Conservation (phyloP, 1,284 basidiomycete species). For the Veloboletus limbatus region DNA sequence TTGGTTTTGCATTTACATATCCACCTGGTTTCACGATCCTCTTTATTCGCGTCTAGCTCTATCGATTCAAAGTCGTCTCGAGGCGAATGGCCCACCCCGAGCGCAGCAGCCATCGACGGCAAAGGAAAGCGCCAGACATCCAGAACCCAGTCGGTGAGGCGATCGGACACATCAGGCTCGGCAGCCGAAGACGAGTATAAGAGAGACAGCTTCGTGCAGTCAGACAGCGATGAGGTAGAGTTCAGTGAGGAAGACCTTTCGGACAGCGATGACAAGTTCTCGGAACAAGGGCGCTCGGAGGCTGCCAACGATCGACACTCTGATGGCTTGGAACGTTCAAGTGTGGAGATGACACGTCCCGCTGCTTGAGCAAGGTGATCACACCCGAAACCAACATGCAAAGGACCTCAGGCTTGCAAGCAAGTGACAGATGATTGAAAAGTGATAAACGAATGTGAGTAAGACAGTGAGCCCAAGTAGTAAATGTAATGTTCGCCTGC, state of each 20-base stretch:
- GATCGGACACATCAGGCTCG: constrained; percentile 9
- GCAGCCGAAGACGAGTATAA: constrained; percentile 16
- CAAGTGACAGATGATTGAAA: constrained; percentile 4
- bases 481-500: background rate
- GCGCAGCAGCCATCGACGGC: constrained; percentile 1
- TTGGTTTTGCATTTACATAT: too few species aligned
- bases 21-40: too few species aligned
- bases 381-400: too few species aligned
- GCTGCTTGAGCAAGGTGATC: too few species aligned
- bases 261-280: background rate
- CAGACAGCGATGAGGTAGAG: constrained; percentile 8
- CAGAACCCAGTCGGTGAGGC: constrained; percentile 18
- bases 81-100: constrained; percentile 14
- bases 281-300: background rate
- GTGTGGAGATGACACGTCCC: too few species aligned
- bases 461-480: background rate
- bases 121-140: constrained; percentile 5
- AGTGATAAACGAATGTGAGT: constrained; percentile 1
- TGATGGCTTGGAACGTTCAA: background rate
- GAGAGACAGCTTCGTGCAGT: constrained; percentile 9
- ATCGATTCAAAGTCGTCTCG: too few species aligned
- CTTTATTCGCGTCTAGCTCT: too few species aligned
- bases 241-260: background rate
- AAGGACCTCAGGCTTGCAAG: too few species aligned
- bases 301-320: background rate